Conservation (phyloP, 352 stramenopile genomes). For the Phytophthora cactorum region DNA sequence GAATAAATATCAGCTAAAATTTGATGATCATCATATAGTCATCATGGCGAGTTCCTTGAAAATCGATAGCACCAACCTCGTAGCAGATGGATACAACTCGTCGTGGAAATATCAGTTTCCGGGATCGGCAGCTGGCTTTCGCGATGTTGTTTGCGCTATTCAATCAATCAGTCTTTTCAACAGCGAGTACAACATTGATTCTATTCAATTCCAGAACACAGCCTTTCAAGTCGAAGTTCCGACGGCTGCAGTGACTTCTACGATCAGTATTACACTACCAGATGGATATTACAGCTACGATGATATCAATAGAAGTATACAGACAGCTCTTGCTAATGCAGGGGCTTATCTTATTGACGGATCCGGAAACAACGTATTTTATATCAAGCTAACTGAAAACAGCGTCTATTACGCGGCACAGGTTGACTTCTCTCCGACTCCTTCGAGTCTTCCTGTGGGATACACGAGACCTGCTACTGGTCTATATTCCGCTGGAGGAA, state of each 20-base stretch:
- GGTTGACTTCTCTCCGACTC: slow-evolving; percentile 1
- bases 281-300: not conserved
- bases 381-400: slow-evolving; percentile 15
- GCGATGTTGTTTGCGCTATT: no score
- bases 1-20: no score
- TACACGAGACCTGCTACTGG: not conserved
- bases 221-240: not conserved
- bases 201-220: not conserved
- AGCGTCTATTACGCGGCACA: slow-evolving; percentile 17
- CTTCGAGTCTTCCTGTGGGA: not conserved
- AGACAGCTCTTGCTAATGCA: slow-evolving; percentile 13
- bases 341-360: slow-evolving; percentile 10
- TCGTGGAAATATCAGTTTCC: no score
- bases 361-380: slow-evolving; percentile 12
- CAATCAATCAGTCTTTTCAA: not conserved
- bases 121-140: no score
- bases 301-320: slow-evolving; percentile 17
- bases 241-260: not conserved
- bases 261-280: not conserved
- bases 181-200: not conserved
- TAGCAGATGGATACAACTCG: no score
- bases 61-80: no score
- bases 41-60: no score
- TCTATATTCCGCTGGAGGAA: not conserved
- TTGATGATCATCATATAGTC: no score